A percentile compares a stretch with the other conserved stretches of the same genome.
phyloP scores from a whole-genome alignment of 2,329 filamentous ascomycete genomes.

The Pleoardoris graminearum region DNA sequence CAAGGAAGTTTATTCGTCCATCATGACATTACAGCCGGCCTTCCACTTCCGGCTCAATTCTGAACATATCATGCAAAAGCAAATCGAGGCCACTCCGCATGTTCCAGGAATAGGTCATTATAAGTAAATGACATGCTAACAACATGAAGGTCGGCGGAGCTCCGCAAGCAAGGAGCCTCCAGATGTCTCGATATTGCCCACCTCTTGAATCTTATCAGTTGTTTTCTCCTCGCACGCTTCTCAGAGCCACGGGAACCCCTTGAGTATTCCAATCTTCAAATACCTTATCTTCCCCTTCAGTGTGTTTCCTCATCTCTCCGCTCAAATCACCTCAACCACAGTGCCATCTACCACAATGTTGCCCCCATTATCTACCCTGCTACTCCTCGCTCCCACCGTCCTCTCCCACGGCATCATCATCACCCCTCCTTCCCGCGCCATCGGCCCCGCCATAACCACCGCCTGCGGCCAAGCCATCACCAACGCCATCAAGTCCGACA shows the following conservation, averaged over 20 bases:
- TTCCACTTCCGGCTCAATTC: too few relatives aligned
- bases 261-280: too few relatives aligned
- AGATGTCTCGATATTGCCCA: background rate
- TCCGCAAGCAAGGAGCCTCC: background rate
- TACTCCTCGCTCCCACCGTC: slow-evolving; percentile 17
- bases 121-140: too few relatives aligned
- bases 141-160: too few relatives aligned
- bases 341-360: slow-evolving; percentile 13
- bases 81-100: too few relatives aligned
- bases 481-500: slow-evolving; percentile 24
- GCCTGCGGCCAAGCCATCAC: slow-evolving; percentile 24
- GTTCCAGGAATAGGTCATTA: too few relatives aligned
- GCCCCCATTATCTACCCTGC: slow-evolving; percentile 12
- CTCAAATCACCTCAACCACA: background rate
- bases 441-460: slow-evolving; percentile 17
- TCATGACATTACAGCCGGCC: too few relatives aligned
- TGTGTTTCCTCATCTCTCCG: background rate
- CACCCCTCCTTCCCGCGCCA: slow-evolving; percentile 23
- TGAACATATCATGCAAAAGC: too few relatives aligned
- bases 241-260: too few relatives aligned
- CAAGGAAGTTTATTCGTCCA: too few relatives aligned
- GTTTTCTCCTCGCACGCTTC: background rate
- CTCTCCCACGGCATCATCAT: slow-evolving; percentile 29
- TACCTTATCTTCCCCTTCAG: background rate
- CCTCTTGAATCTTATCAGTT: background rate